Percentiles rank a stretch among this genome's conserved stretches.
Evolutionary conservation across 2,329 filamentous ascomycete genomes (phyloP).

Genomic region (Pseudogymnoascus sp.): DNA sequence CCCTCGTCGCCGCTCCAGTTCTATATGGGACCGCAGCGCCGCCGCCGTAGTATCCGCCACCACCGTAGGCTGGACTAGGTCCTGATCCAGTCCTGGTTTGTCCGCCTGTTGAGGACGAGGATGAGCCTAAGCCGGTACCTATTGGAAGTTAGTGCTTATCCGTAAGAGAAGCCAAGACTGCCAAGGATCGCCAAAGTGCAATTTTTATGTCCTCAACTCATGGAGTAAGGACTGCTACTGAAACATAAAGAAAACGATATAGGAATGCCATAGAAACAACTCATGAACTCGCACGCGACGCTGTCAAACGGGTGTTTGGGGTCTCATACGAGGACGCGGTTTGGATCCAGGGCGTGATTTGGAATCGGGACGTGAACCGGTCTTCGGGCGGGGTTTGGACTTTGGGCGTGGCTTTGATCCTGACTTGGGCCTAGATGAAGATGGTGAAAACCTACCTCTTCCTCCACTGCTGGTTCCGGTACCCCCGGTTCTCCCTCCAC

Average conservation of each 20-base stretch:
- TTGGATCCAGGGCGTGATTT: constrained; percentile 11
- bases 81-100: constrained; percentile 51
- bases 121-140: constrained; percentile 21
- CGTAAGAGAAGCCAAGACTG: not conserved
- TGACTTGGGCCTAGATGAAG: constrained; percentile 5
- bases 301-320: constrained; percentile 11
- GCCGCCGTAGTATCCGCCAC: constrained; percentile 58
- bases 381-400: not conserved
- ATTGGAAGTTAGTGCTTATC: not conserved
- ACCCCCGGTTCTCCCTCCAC: not conserved
- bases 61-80: constrained; percentile 48
- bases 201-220: not conserved
- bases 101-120: constrained; percentile 36
- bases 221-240: not conserved
- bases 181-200: not conserved
- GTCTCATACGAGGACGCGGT: not conserved
- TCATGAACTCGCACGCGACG: not conserved
- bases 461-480: not conserved
- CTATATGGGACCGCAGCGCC: constrained; percentile 55
- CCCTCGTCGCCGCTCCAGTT: constrained; percentile 41
- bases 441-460: constrained; percentile 9
- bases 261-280: not conserved
- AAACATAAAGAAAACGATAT: not conserved
- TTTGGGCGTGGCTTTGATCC: not conserved
- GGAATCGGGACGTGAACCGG: not conserved